Evolutionary conservation across 148 eudicot genomes (phyloP).

Genomic region (Nepenthes gracilis): DNA sequence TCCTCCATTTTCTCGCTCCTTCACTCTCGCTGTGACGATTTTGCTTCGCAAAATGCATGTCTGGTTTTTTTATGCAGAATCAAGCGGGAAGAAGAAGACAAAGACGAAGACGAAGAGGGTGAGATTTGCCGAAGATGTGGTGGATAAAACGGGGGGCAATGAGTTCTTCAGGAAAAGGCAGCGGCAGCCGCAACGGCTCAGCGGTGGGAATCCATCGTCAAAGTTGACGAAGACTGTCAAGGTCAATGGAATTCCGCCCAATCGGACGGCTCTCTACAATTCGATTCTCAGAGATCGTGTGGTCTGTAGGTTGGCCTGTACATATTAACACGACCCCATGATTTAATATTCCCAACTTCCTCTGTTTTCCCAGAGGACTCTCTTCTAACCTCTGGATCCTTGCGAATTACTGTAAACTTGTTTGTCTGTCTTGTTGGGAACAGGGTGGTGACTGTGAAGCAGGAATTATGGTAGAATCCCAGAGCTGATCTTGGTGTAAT

Average conservation of each 20-base stretch:
- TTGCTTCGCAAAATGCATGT: too few relatives aligned
- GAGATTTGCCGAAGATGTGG: slow-evolving; percentile 85
- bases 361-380: too few relatives aligned
- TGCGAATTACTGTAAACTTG: too few relatives aligned
- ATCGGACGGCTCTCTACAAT: slow-evolving; percentile 63
- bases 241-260: slow-evolving; percentile 44
- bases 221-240: neutral
- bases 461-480: too few relatives aligned
- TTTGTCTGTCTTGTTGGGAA: too few relatives aligned
- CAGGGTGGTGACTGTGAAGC: too few relatives aligned
- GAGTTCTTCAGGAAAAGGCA: slow-evolving; percentile 44
- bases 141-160: slow-evolving; percentile 57
- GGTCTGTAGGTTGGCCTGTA: slow-evolving; percentile 38
- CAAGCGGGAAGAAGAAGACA: slow-evolving; percentile 12
- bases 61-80: too few relatives aligned
- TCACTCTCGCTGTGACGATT: neutral
- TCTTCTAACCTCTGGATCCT: too few relatives aligned
- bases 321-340: slow-evolving; percentile 13
- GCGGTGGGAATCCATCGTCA: too few relatives aligned
- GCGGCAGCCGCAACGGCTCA: slow-evolving; percentile 1
- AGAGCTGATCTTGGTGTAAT: too few relatives aligned
- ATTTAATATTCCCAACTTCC: too few relatives aligned
- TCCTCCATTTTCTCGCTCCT: neutral
- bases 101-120: slow-evolving; percentile 67
- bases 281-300: slow-evolving; percentile 70